Percentiles rank a stretch among this genome's conserved stretches.
Evolutionary conservation across 1,284 basidiomycete species (phyloP).

Genomic region (Neonothopanus nambi): DNA sequence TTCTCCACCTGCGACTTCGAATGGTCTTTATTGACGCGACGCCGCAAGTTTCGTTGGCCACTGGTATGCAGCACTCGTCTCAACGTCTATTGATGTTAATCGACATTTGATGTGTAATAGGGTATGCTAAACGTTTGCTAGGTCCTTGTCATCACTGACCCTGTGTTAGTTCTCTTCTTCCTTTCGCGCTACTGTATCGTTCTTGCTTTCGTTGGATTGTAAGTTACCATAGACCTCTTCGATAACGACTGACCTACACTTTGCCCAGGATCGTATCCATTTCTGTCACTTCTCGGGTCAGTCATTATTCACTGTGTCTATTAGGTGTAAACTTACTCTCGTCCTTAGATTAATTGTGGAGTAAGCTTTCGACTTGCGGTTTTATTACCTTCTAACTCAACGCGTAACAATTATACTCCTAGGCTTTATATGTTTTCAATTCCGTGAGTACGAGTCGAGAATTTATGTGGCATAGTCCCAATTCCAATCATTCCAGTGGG

Average conservation of each 20-base stretch:
- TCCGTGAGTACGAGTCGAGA: constrained; percentile 42
- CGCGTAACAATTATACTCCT: background rate
- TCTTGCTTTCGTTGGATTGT: constrained; percentile 63
- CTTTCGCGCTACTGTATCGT: constrained; percentile 70
- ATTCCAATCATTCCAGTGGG: constrained; percentile 41
- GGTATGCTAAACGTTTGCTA: constrained; percentile 11
- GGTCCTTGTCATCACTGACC: constrained; percentile 23
- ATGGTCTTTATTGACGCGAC: constrained; percentile 56
- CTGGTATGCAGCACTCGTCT: constrained; percentile 42
- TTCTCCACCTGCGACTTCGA: constrained; percentile 64
- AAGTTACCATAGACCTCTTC: constrained; percentile 20
- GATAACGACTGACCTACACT: background rate
- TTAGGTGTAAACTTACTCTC: background rate
- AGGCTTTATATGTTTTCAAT: constrained; percentile 69
- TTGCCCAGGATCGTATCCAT: constrained; percentile 55
- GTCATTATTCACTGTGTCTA: constrained; percentile 15
- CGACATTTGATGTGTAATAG: constrained; percentile 8
- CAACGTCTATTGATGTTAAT: background rate
- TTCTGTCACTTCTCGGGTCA: constrained; percentile 47
- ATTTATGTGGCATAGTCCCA: background rate
- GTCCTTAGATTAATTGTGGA: constrained; percentile 58
- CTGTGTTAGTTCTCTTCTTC: constrained; percentile 59
- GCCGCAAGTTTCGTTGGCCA: constrained; percentile 62
- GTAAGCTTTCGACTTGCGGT: constrained; percentile 35
- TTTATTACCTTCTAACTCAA: constrained; percentile 13